These are phyloP conservation scores for Exserohilum rostratum DNA, from an alignment of 2,329 filamentous ascomycete species.

Conservation along the genomic window DNA sequence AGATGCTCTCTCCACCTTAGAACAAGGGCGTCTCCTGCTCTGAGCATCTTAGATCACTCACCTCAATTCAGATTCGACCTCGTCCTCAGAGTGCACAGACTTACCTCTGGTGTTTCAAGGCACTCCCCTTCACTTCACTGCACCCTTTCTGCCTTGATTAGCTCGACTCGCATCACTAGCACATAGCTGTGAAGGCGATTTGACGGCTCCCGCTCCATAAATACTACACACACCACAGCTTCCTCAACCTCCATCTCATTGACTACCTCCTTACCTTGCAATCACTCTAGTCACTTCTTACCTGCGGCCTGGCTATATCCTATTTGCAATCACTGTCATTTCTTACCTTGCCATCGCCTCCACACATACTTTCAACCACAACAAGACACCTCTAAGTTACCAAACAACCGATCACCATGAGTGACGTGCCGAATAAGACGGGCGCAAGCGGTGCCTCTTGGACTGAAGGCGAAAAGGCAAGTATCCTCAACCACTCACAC, in stretches of 20 bases:
- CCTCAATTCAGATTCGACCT: no score
- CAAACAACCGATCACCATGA: conserved; percentile 7
- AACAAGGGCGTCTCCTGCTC: no score
- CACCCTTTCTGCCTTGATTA: neutral
- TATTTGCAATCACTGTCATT: no score
- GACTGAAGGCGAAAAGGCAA: conserved; percentile 31
- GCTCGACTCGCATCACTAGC: neutral
- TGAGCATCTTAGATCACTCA: no score
- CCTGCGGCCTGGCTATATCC: no score
- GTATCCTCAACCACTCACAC: neutral
- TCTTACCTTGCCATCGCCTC: neutral
- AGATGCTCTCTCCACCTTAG: no score
- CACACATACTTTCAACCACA: neutral
- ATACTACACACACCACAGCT: neutral
- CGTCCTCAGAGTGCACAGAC: no score
- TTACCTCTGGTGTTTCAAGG: neutral
- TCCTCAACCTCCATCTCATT: neutral
- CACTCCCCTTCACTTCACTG: neutral
- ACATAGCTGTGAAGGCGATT: conserved; percentile 1
- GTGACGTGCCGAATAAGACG: conserved; percentile 10
- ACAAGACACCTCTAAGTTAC: neutral
- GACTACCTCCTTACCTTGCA: no score
- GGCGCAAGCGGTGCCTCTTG: conserved; percentile 23
- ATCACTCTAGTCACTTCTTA: no score
- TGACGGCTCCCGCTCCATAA: neutral